These are phyloP conservation scores for Sporobolus alterniflorus DNA, from an alignment of 202 grass and related monocot species.

Conservation along the genomic window DNA sequence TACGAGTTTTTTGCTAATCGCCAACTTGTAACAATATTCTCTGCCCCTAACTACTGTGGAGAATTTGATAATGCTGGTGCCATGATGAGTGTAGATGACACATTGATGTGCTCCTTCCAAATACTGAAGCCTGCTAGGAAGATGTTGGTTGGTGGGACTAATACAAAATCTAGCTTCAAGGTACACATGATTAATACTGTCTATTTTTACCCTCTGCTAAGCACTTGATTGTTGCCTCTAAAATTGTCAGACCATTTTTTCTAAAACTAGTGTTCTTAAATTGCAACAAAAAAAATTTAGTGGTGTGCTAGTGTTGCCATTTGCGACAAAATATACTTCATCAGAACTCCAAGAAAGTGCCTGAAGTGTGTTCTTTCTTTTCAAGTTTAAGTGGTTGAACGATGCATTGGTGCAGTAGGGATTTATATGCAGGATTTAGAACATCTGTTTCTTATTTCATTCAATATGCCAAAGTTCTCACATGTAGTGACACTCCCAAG, in stretches of 20 bases:
- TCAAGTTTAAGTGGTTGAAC: neutral
- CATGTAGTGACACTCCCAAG: neutral
- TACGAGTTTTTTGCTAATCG: conserved; percentile 89
- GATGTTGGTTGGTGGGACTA: conserved; percentile 45
- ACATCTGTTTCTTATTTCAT: neutral
- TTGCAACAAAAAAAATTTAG: neutral
- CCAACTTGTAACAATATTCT: conserved; percentile 92
- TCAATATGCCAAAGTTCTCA: neutral
- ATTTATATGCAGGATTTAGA: neutral
- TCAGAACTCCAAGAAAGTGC: neutral
- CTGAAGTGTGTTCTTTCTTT: neutral
- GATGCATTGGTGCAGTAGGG: neutral
- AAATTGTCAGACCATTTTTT: neutral
- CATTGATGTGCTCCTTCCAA: conserved; percentile 95
- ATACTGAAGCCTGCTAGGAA: conserved; percentile 89
- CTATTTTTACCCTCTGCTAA: conserved; percentile 8
- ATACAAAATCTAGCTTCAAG: conserved; percentile 68
- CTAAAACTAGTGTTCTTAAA: neutral
- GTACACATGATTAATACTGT: conserved; percentile 28
- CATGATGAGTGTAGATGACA: conserved; percentile 95
- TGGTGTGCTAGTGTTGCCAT: neutral
- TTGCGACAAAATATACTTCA: neutral
- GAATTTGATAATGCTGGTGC: conserved; percentile 96
- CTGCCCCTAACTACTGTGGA: conserved; percentile 92
- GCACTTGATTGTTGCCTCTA: neutral